phyloP scores from a whole-genome alignment of 2,329 filamentous ascomycete genomes.

The Pseudodiploospora longispora region DNA sequence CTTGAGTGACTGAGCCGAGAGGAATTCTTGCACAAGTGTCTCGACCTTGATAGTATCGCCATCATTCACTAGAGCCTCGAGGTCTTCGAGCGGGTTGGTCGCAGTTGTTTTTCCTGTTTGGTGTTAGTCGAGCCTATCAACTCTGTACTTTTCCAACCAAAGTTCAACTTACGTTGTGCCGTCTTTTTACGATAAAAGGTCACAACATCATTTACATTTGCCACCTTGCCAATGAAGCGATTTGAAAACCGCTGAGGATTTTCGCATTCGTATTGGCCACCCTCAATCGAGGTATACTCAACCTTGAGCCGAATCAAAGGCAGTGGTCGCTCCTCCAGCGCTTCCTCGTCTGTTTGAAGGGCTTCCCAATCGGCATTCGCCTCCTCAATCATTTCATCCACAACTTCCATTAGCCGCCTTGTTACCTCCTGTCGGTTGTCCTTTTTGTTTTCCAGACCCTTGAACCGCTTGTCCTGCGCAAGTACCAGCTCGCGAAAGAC shows the following conservation, averaged over 20 bases:
- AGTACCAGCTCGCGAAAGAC: conserved; percentile 77
- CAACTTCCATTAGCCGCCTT: conserved; percentile 63
- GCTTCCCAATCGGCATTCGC: conserved; percentile 75
- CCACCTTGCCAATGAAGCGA: conserved; percentile 80
- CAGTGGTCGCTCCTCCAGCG: conserved; percentile 56
- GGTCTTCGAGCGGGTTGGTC: conserved; percentile 55
- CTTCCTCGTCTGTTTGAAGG: conserved; percentile 59
- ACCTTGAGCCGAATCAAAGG: conserved; percentile 86
- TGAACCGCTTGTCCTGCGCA: conserved; percentile 66
- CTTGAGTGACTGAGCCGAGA: conserved; percentile 79
- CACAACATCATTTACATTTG: conserved; percentile 89
- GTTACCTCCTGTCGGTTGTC: conserved; percentile 81
- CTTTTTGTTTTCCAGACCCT: conserved; percentile 68
- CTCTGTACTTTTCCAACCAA: fast-evolving
- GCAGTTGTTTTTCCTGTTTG: conserved; percentile 23
- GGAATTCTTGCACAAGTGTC: conserved; percentile 78
- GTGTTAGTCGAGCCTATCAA: conserved; percentile 6
- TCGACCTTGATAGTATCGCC: conserved; percentile 76
- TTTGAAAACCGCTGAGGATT: conserved; percentile 96
- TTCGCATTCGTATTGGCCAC: conserved; percentile 80
- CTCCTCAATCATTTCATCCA: conserved; percentile 80
- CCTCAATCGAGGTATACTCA: conserved; percentile 79
- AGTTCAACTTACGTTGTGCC: conserved; percentile 22
- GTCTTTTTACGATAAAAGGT: conserved; percentile 88
- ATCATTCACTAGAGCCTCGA: conserved; percentile 41